These are phyloP conservation scores for Lactifluus rugatus DNA, from an alignment of 768 basidiomycete genomes.

Conservation along the genomic window DNA sequence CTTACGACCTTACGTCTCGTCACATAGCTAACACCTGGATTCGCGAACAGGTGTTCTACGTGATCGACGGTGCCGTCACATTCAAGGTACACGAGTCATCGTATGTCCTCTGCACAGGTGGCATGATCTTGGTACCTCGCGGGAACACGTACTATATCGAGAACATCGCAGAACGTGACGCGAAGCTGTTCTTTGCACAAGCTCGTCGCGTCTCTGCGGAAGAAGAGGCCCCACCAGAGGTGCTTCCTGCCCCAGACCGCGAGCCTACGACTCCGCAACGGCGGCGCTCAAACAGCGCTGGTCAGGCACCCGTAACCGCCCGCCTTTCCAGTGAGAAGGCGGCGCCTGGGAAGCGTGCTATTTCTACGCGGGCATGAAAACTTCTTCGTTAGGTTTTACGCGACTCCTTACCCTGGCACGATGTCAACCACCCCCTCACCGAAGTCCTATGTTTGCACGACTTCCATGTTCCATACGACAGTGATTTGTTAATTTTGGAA, in stretches of 20 bases:
- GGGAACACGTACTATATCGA: conserved; percentile 91
- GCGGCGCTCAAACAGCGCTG: conserved; percentile 13
- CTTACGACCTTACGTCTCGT: background rate
- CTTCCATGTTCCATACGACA: background rate
- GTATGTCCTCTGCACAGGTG: conserved; percentile 71
- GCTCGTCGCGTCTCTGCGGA: conserved; percentile 44
- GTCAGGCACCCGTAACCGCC: conserved; percentile 11
- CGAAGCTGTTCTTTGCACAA: conserved; percentile 86
- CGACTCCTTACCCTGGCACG: background rate
- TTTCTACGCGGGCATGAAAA: conserved; percentile 7
- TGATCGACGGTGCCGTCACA: conserved; percentile 82
- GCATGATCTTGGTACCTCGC: conserved; percentile 84
- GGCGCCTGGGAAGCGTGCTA: conserved; percentile 1
- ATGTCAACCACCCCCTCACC: background rate
- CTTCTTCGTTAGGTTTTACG: background rate
- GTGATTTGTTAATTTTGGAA: background rate
- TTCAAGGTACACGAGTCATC: conserved; percentile 74
- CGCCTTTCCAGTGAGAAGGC: conserved; percentile 15
- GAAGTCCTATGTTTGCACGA: background rate
- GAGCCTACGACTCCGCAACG: conserved; percentile 1
- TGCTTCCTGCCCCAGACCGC: conserved; percentile 12
- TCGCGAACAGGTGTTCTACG: conserved; percentile 54
- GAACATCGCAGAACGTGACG: conserved; percentile 74
- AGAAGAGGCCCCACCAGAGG: conserved; percentile 21
- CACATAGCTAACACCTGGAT: conserved; percentile 12